Evolutionary conservation across 163 green algal genomes (phyloP).

Genomic region (Volvox carteri): DNA sequence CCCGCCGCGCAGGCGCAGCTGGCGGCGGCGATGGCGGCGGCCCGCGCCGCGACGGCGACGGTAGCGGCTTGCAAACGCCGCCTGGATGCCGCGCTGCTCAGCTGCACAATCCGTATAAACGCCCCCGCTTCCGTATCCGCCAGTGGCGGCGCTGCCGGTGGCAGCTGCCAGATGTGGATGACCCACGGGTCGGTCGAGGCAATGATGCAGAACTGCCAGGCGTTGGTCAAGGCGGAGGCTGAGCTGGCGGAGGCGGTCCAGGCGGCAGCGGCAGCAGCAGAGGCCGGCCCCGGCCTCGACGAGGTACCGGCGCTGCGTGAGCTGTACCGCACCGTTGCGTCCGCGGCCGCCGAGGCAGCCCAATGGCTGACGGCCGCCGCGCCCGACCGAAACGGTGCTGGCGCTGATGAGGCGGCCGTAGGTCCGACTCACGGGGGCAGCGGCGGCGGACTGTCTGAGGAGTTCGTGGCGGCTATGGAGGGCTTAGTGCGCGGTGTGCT

Average conservation of each 20-base stretch:
- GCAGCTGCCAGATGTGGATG: constrained; percentile 15
- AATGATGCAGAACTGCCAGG: constrained; percentile 24
- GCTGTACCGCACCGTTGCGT: constrained; percentile 10
- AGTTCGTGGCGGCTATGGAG: constrained; percentile 57
- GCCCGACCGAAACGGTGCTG: neutral
- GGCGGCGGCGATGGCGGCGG: neutral
- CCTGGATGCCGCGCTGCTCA: constrained; percentile 18
- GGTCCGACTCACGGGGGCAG: constrained; percentile 54
- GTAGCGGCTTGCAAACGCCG: constrained; percentile 17
- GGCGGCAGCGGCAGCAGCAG: neutral
- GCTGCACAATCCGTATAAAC: neutral
- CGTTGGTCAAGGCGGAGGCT: constrained; percentile 1
- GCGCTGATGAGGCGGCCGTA: neutral
- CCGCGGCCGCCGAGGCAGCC: constrained; percentile 13
- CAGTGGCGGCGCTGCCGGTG: too few relatives aligned
- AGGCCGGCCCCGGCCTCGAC: neutral
- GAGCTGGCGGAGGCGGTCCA: constrained; percentile 5
- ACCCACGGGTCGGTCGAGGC: neutral
- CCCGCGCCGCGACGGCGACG: neutral
- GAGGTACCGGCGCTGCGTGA: constrained; percentile 2
- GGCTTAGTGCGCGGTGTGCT: constrained; percentile 69
- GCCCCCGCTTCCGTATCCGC: neutral
- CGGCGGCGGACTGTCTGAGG: constrained; percentile 17
- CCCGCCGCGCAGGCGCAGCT: neutral
- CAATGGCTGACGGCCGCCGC: neutral